A percentile compares a stretch with the other conserved stretches of the same genome.
phyloP scores from a whole-genome alignment of 495 filamentous ascomycete genomes.

The Aspergillus steynii region DNA sequence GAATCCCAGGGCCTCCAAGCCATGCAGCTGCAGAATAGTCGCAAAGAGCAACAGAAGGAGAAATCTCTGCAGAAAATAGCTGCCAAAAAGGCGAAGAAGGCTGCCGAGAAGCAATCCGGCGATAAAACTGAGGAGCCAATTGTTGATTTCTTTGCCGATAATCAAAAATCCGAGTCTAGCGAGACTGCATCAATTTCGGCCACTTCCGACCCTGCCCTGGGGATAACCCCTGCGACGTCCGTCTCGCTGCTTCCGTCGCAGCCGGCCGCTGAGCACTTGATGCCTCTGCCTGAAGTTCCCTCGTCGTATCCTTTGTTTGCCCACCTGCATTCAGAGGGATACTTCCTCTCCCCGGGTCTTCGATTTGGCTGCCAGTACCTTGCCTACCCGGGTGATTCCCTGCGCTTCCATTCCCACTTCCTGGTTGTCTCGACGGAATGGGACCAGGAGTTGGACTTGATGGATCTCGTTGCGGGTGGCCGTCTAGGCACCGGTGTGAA shows the following conservation, averaged over 20 bases:
- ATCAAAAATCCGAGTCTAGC: slow-evolving; percentile 19
- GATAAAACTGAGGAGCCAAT: slow-evolving; percentile 21
- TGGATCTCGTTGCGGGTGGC: slow-evolving; percentile 82
- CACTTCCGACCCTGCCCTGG: slow-evolving; percentile 27
- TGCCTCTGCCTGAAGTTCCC: slow-evolving; percentile 47
- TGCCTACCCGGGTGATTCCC: slow-evolving; percentile 91
- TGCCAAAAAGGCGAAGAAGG: slow-evolving; percentile 38
- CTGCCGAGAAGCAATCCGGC: slow-evolving; percentile 28
- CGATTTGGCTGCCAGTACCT: slow-evolving; percentile 94
- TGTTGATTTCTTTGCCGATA: slow-evolving; percentile 46
- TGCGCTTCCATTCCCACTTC: slow-evolving; percentile 95
- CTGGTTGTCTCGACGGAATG: slow-evolving; percentile 74
- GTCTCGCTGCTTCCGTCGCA: slow-evolving; percentile 47
- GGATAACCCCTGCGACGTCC: slow-evolving; percentile 63
- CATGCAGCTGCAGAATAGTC: slow-evolving; percentile 38
- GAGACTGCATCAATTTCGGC: slow-evolving; percentile 26
- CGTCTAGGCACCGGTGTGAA: slow-evolving; percentile 92
- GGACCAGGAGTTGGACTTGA: slow-evolving; percentile 81
- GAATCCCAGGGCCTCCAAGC: slow-evolving; percentile 47
- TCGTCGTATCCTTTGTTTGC: slow-evolving; percentile 53
- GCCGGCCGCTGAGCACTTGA: slow-evolving; percentile 28
- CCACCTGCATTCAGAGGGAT: slow-evolving; percentile 75
- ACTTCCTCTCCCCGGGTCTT: slow-evolving; percentile 87
- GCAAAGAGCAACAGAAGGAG: slow-evolving; percentile 42
- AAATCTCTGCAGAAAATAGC: slow-evolving; percentile 43